Evolutionary conservation across 2,329 filamentous ascomycete species (phyloP).

Genomic region (Xylaria sp.): DNA sequence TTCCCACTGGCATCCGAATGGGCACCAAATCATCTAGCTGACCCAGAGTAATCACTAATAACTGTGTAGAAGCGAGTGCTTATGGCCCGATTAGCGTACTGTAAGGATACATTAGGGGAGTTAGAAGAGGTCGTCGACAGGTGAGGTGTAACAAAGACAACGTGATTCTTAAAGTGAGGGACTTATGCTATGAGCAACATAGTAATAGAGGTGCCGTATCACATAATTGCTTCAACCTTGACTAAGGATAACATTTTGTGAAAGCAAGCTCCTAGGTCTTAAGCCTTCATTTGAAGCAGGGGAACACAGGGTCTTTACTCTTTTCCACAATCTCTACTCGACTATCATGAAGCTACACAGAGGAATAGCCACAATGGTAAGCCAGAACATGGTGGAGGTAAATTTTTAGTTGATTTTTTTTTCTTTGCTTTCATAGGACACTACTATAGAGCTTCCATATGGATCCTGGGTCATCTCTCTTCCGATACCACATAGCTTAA

Average conservation of each 20-base stretch:
- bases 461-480: too few relatives aligned
- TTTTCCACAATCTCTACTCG: neutral
- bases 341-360: neutral
- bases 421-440: too few relatives aligned
- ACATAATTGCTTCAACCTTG: neutral
- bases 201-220: neutral
- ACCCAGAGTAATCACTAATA: neutral
- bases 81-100: neutral
- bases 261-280: neutral
- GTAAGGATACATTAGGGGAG: neutral
- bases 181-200: neutral
- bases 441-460: too few relatives aligned
- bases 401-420: too few relatives aligned
- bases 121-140: neutral
- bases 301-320: neutral
- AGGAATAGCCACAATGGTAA: conserved; percentile 1
- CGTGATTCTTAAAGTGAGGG: neutral
- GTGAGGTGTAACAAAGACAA: conserved; percentile 4
- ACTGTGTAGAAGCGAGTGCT: neutral
- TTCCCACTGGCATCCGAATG: conserved; percentile 1
- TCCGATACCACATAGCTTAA: too few relatives aligned
- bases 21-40: neutral
- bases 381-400: neutral
- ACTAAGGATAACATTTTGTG: neutral
- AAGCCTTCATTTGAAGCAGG: neutral